Evolutionary conservation across 192 early-diverging fungal species (phyloP), one percentile per base, ranked within the genome.

Genomic region (Podila horticola): DNA sequence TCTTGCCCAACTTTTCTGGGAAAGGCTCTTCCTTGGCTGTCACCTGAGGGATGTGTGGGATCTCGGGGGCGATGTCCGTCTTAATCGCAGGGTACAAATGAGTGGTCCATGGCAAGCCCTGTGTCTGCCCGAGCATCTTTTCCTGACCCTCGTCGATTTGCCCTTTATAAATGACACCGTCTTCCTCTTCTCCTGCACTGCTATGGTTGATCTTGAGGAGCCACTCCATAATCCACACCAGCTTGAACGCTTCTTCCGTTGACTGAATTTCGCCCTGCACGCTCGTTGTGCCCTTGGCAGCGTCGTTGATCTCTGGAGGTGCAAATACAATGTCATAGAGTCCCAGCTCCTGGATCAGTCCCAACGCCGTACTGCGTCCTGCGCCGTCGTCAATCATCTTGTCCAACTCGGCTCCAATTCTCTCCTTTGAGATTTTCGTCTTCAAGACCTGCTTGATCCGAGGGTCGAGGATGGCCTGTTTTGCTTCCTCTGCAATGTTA

Each of bases 371-470:
- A 59, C 67, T 81, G 1, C 60, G 87, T 65, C 62, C 73, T 62
- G 65, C 79, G 1, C 69, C 69, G 36, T 85, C 71, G 62, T 79
- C 68, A 59, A 97, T 86, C 96, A 98, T 98, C 75, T 99, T 99
- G 60, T 96, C 93, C 12, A 99, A 55, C 82, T 99, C 98, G 0
- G 88, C 89, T n/a, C 97, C 97, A 51, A 99, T 89, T 17, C 98
- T 89, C 67, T 99, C 97, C 50, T 93, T 88, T 64, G 94, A 95
- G 62, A 99, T 95, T 75, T 99, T 99, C 3, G 84, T 79, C 9
- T 79, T 86, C 57, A 99, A 75, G 0, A 92, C 93, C 31, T 77
- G 28, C 75, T 90, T 90, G 26, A 95, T 91, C 30, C 84, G 71
- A 0, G 69, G 66, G 20, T 90, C 70, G 13, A 87, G 68, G 2